Evolutionary conservation across 495 filamentous ascomycete genomes (phyloP), one percentile per base, ranked within the genome.

Genomic region (Astrothelium macrocarpum): DNA sequence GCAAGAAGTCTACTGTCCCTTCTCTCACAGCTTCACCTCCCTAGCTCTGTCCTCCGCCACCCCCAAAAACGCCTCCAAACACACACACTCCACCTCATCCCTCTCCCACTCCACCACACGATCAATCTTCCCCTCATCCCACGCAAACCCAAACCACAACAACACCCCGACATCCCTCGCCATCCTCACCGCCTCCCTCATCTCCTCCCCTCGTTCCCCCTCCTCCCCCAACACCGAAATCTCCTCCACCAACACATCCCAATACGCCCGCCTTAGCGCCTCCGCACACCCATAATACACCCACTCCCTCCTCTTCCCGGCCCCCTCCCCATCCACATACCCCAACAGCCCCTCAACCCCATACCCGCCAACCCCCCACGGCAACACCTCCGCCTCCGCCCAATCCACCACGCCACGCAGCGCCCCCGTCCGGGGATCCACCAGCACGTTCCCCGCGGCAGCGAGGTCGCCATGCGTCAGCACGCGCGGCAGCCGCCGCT

Each of bases 351-450:
- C 77, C 64, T 85, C 82, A 1, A 85, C 66, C 1, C 82, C 82
- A 63, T 85, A 84, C 59, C 84, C 69, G 32, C 77, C 78, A 12
- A 80, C 74, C 7, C 83, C 83, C 68, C 82, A 82, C 14, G 83
- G 82, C 18, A 85, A 69, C 56, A 69, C 75, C 69, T 85, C 83
- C 0, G 79, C 80, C 65, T 86, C 84, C 0, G 82, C 81, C 84
- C 84, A 88, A 65, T 85, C 83, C 5, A 87, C 71, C 4, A 86
- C 62, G 0, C 84, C 84, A 0, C 65, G 68, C 2, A 86, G 62
- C 20, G 46, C 53, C 74, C 95, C 67, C 4, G 70, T 92, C 36
- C 84, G 85, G 68, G 87, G 80, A 71, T 94, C 85, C 5, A 96
- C 87, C 16, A 90, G 93, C 65, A 97, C 78, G 64, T 86, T 87